phyloP scores from a whole-genome alignment of 129 eudicot genomes.

The Arctium minus region DNA sequence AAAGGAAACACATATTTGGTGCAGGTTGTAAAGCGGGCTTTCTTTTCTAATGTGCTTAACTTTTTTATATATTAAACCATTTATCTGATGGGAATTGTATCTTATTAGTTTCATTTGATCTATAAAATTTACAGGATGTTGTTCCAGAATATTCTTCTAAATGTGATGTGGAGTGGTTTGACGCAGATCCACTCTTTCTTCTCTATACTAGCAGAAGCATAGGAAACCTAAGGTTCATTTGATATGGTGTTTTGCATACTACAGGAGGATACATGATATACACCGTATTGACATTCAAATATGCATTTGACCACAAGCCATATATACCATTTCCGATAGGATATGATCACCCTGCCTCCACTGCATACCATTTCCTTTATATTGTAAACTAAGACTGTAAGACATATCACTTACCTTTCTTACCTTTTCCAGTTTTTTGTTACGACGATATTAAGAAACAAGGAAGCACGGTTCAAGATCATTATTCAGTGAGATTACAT shows the following conservation, averaged over 20 bases:
- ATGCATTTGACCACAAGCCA: slow-evolving; percentile 94
- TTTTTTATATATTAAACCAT: not conserved
- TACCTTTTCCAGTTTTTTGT: too few relatives aligned
- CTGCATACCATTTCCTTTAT: too few relatives aligned
- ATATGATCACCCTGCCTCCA: too few relatives aligned
- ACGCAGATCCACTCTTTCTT: slow-evolving; percentile 96
- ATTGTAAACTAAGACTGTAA: too few relatives aligned
- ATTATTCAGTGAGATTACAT: too few relatives aligned
- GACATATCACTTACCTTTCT: too few relatives aligned
- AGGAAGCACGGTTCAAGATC: too few relatives aligned
- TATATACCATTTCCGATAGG: slow-evolving; percentile 25
- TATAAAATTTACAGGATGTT: slow-evolving; percentile 53
- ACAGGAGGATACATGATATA: slow-evolving; percentile 99
- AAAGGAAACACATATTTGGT: slow-evolving; percentile 80
- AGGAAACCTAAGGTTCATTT: slow-evolving; percentile 64
- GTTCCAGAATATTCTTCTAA: slow-evolving; percentile 63
- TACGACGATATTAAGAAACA: too few relatives aligned
- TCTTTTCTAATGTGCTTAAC: not conserved
- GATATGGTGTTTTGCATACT: slow-evolving; percentile 92
- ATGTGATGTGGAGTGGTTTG: slow-evolving; percentile 90
- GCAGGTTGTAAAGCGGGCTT: slow-evolving; percentile 58
- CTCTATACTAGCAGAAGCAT: slow-evolving; percentile 99
- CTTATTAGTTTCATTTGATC: not conserved
- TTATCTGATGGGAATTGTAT: not conserved
- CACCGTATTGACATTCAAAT: slow-evolving; percentile 93